Evolutionary conservation across 148 eudicot species (phyloP).

Genomic region (Rhododendron simsii): DNA sequence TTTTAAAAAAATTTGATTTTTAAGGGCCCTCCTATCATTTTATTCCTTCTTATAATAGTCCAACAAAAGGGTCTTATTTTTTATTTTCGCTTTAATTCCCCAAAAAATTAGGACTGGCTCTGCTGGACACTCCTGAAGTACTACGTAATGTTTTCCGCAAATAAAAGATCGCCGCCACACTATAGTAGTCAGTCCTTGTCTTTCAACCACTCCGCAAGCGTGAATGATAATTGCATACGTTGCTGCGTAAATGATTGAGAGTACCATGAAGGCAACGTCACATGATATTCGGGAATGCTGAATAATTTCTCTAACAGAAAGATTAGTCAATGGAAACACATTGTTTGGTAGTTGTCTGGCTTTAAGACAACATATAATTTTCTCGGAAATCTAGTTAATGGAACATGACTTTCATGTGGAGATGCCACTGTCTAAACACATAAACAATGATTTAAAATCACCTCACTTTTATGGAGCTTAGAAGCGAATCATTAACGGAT

Average conservation of each 20-base stretch:
- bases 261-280: rapidly evolving
- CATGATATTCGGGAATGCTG: not conserved
- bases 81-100: too few relatives aligned
- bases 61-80: too few relatives aligned
- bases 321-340: not conserved
- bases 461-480: not conserved
- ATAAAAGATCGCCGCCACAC: too few relatives aligned
- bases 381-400: constrained; percentile 13
- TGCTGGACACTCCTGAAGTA: too few relatives aligned
- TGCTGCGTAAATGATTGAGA: not conserved
- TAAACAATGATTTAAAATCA: not conserved
- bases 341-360: not conserved
- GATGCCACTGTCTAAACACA: not conserved
- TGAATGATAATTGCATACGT: too few relatives aligned
- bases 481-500: not conserved
- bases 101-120: too few relatives aligned
- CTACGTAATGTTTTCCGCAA: too few relatives aligned
- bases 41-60: too few relatives aligned
- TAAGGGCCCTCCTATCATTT: too few relatives aligned
- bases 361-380: not conserved
- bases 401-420: constrained; percentile 11
- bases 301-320: not conserved
- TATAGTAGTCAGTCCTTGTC: too few relatives aligned
- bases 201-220: not conserved
- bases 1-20: too few relatives aligned